Evolutionary conservation across 352 stramenopile genomes (phyloP).

Genomic region (Phytophthora vignae): DNA sequence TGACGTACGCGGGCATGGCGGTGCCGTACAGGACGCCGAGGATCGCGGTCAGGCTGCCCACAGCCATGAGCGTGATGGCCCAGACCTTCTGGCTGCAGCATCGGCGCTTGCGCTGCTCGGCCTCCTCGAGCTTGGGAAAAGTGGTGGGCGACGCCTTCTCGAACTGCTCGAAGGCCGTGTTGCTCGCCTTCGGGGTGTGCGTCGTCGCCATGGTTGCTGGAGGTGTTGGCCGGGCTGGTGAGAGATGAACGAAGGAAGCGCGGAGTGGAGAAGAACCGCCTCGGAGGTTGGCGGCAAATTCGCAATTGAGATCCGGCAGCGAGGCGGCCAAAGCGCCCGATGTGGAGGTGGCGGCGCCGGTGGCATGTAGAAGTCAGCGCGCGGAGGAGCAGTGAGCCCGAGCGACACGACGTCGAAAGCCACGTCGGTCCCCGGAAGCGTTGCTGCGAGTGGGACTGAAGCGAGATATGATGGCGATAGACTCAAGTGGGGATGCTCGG

Average conservation of each 20-base stretch:
- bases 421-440: constrained; percentile 4
- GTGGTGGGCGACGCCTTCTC: constrained; percentile 33
- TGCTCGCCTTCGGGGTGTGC: constrained; percentile 32
- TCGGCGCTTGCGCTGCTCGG: constrained; percentile 10
- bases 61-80: constrained; percentile 42
- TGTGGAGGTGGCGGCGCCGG: neutral
- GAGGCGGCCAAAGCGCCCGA: constrained; percentile 4
- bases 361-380: constrained; percentile 22
- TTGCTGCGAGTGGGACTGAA: neutral
- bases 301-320: constrained; percentile 27
- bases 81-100: constrained; percentile 49
- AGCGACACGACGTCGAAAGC: constrained; percentile 5
- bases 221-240: too few species aligned
- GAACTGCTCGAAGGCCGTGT: constrained; percentile 32
- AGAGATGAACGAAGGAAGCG: neutral
- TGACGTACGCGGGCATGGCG: constrained; percentile 60
- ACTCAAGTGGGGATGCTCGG: neutral
- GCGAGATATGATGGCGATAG: constrained; percentile 1
- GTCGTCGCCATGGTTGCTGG: constrained; percentile 15
- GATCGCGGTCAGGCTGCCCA: constrained; percentile 51
- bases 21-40: constrained; percentile 63
- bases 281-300: constrained; percentile 19
- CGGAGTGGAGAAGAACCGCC: neutral
- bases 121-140: constrained; percentile 41
- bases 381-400: neutral